Conservation (phyloP, 495 filamentous ascomycete genomes). For the Pyrenopolyporus hunteri region DNA sequence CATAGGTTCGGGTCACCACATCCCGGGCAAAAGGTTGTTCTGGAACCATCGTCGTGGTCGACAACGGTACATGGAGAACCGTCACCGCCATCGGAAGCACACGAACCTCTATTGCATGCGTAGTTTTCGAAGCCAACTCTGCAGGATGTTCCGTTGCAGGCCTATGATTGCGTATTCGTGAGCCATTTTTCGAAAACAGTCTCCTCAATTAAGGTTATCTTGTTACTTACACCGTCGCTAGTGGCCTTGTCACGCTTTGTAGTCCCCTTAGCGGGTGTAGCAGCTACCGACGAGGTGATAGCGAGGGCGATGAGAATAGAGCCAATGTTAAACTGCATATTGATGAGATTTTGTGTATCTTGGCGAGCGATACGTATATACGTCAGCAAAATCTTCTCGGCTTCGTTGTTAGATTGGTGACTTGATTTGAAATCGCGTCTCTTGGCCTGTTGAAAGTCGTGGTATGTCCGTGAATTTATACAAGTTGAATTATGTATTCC, state of each 20-base stretch:
- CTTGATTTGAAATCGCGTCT: no score
- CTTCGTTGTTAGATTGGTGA: no score
- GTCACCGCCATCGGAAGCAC: slow-evolving; percentile 1
- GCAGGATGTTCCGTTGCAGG: slow-evolving; percentile 13
- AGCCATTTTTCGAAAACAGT: neutral
- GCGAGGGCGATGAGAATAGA: slow-evolving; percentile 1
- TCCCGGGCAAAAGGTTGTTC: neutral
- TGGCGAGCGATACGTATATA: no score
- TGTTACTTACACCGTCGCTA: neutral
- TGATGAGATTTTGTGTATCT: neutral
- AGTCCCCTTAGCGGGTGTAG: neutral
- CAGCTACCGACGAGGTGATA: slow-evolving; percentile 1
- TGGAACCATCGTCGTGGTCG: slow-evolving; percentile 1
- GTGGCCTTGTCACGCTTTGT: neutral
- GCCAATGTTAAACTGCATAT: slow-evolving; percentile 9
- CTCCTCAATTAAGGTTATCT: neutral
- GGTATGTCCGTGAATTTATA: no score
- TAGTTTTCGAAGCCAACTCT: neutral
- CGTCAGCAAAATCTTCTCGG: no score
- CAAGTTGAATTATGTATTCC: no score
- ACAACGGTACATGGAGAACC: neutral
- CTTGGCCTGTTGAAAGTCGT: no score
- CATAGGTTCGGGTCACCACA: neutral
- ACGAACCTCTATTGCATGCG: neutral
- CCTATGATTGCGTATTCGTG: neutral